These are phyloP conservation scores for Yamadazyma phyllophila DNA, from an alignment of 805 yeast species.

Conservation along the genomic window DNA sequence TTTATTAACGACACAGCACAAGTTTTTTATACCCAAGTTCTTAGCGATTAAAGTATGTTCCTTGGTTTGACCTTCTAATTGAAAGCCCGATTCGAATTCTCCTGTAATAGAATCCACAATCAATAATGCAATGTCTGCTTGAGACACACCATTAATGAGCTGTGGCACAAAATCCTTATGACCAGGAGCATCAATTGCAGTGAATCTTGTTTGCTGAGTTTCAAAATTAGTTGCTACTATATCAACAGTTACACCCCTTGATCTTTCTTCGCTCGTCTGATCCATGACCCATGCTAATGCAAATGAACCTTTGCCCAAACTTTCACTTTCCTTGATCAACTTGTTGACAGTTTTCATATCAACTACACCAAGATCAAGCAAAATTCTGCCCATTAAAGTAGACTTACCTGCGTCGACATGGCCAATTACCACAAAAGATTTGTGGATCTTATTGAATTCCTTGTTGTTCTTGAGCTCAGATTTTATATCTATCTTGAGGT, in stretches of 20 bases:
- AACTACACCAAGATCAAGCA: slow-evolving; percentile 65
- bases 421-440: slow-evolving; percentile 78
- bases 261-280: slow-evolving; percentile 72
- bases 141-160: slow-evolving; percentile 80
- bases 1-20: slow-evolving; percentile 68
- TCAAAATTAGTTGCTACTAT: slow-evolving; percentile 67
- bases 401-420: slow-evolving; percentile 88
- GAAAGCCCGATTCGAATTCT: slow-evolving; percentile 71
- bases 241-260: slow-evolving; percentile 77
- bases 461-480: slow-evolving; percentile 34
- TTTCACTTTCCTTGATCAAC: slow-evolving; percentile 61
- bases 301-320: slow-evolving; percentile 72
- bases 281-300: slow-evolving; percentile 87
- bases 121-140: slow-evolving; percentile 71
- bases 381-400: slow-evolving; percentile 70
- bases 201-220: slow-evolving; percentile 52
- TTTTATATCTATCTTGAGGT: slow-evolving; percentile 37
- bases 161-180: slow-evolving; percentile 82
- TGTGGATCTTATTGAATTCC: slow-evolving; percentile 46
- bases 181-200: slow-evolving; percentile 84
- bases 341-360: slow-evolving; percentile 63
- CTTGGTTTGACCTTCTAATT: slow-evolving; percentile 69
- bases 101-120: slow-evolving; percentile 66
- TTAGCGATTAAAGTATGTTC: slow-evolving; percentile 73
- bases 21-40: slow-evolving; percentile 59